phyloP scores from a whole-genome alignment of 495 filamentous ascomycete species.

The Paragyromitra xinjiangensis region DNA sequence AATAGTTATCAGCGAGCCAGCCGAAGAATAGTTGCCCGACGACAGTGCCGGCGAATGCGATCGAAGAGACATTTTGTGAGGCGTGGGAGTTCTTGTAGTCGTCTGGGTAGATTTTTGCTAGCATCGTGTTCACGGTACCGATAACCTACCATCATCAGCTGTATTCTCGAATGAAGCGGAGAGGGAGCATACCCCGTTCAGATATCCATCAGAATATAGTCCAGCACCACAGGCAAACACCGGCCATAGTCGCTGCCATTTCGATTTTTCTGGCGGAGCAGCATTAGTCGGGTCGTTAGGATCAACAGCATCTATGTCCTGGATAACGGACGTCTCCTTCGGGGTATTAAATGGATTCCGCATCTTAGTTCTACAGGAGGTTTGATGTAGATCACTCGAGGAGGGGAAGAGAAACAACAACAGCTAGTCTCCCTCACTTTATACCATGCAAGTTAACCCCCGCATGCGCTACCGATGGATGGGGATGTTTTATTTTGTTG shows the following conservation, averaged over 20 bases:
- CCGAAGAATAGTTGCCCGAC: conserved; percentile 86
- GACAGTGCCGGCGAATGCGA: conserved; percentile 90
- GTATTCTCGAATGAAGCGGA: conserved; percentile 63
- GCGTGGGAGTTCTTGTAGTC: conserved; percentile 67
- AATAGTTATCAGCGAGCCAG: conserved; percentile 81
- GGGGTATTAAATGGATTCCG: conserved; percentile 28
- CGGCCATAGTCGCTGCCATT: conserved; percentile 43
- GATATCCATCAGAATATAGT: conserved; percentile 88
- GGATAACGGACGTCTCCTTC: not conserved
- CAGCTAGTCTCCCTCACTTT: conserved; percentile 9
- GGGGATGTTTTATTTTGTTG: not conserved
- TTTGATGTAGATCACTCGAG: not conserved
- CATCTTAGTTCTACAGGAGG: conserved; percentile 16
- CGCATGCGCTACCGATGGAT: not conserved
- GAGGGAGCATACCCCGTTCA: conserved; percentile 71
- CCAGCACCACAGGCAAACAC: conserved; percentile 77
- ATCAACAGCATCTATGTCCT: conserved; percentile 12
- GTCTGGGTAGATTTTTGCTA: conserved; percentile 60
- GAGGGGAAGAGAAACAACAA: not conserved
- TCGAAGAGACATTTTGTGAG: conserved; percentile 63
- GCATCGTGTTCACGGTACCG: conserved; percentile 58
- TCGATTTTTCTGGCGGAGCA: conserved; percentile 38
- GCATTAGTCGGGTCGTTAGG: conserved; percentile 38
- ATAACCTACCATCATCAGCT: conserved; percentile 75
- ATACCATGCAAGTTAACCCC: conserved; percentile 9